These are phyloP conservation scores for Sporothrix pallida DNA, from an alignment of 2,329 filamentous ascomycete genomes.

Conservation along the genomic window DNA sequence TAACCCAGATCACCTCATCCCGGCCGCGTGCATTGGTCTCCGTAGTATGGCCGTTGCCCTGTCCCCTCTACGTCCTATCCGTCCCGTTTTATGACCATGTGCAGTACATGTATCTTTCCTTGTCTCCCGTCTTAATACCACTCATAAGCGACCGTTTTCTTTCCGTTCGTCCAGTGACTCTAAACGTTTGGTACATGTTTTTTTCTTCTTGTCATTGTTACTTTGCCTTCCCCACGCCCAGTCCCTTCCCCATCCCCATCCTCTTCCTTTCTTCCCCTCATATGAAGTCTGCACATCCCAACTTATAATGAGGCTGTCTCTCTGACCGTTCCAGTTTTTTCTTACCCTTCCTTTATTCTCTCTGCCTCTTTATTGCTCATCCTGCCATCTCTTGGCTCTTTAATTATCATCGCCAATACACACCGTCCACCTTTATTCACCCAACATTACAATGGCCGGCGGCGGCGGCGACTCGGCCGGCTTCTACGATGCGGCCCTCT, in stretches of 20 bases:
- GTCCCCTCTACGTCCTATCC: background rate
- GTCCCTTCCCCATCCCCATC: too few relatives aligned
- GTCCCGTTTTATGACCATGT: slow-evolving; percentile 1
- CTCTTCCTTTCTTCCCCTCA: background rate
- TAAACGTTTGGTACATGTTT: background rate
- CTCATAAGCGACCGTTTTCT: background rate
- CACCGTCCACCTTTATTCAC: too few relatives aligned
- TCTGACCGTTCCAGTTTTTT: too few relatives aligned
- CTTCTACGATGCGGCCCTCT: slow-evolving; percentile 58
- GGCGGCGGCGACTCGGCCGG: slow-evolving; percentile 17
- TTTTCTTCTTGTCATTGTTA: background rate
- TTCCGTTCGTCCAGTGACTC: slow-evolving; percentile 19
- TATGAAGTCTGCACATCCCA: background rate
- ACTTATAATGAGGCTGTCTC: slow-evolving; percentile 14
- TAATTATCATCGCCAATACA: too few relatives aligned
- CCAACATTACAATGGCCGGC: slow-evolving; percentile 34
- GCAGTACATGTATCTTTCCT: background rate
- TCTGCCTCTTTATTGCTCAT: background rate
- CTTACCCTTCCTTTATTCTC: background rate
- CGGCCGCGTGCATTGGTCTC: slow-evolving; percentile 11
- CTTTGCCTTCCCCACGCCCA: too few relatives aligned
- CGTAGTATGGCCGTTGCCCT: background rate
- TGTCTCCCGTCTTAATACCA: background rate
- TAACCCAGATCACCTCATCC: slow-evolving; percentile 11
- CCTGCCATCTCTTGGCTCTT: background rate